Conservation (phyloP, 352 stramenopile species). For the Albugo candida region DNA sequence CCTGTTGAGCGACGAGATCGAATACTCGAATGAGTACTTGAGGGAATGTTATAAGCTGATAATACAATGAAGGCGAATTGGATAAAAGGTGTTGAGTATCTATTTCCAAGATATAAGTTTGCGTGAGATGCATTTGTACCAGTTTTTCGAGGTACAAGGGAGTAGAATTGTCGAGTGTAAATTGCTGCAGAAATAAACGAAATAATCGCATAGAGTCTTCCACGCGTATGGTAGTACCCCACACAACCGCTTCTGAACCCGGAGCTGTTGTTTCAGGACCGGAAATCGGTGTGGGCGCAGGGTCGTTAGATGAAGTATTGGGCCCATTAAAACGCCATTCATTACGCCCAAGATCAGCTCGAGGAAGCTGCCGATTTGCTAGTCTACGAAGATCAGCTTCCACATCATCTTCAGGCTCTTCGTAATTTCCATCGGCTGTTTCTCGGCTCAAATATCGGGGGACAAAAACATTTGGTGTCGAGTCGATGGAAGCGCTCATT, state of each 20-base stretch:
- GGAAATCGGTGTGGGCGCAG: background rate
- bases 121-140: slow-evolving; percentile 49
- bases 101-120: slow-evolving; percentile 78
- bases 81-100: slow-evolving; percentile 82
- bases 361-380: slow-evolving; percentile 51
- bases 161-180: slow-evolving; percentile 17
- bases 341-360: slow-evolving; percentile 49
- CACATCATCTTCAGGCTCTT: slow-evolving; percentile 41
- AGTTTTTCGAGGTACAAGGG: slow-evolving; percentile 52
- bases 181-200: slow-evolving; percentile 77
- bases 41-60: slow-evolving; percentile 92
- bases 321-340: slow-evolving; percentile 25
- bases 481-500: slow-evolving; percentile 65
- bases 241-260: slow-evolving; percentile 71
- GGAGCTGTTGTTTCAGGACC: slow-evolving; percentile 6
- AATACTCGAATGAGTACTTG: slow-evolving; percentile 92
- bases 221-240: slow-evolving; percentile 88
- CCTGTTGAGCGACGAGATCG: slow-evolving; percentile 89
- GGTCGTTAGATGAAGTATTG: background rate
- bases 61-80: slow-evolving; percentile 80
- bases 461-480: slow-evolving; percentile 19
- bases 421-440: background rate
- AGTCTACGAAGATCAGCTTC: slow-evolving; percentile 59
- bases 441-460: slow-evolving; percentile 52
- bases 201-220: slow-evolving; percentile 83